Base-by-base conservation (phyloP, 140 eudicot genomes). In the Senecio squalidus region DNA sequence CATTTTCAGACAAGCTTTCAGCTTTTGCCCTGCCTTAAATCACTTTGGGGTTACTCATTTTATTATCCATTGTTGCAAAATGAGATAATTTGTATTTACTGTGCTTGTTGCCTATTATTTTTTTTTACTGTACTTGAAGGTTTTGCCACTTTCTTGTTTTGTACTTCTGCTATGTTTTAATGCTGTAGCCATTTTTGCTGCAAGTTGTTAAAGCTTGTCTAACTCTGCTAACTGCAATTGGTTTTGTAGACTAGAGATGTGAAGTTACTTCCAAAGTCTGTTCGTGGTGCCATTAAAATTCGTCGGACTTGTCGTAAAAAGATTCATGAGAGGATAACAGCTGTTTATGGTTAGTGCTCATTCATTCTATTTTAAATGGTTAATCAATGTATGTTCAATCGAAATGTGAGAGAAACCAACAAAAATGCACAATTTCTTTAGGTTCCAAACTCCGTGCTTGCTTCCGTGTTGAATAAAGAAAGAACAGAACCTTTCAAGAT, bases 261-360 rank as follows among this genome's bases (percentile, higher is more conserved):
- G 13, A 92, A 92, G 55, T 58, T 73, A 62, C 68, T 87, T 33
- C 98, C 98, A 10, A 84, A 74, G 61, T 70, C 83, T 24, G 11
- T 46, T 29, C 95, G 95, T n/a, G 77, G 64, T 8, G 60, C 73
- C 9, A 11, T 84, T 54, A 82, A 79, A 63, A 76, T 75, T 70
- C 90, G 85, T 39, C 80, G 95, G 8, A 88, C 76, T 31, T 84
- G 95, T 77, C 88, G 98, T 66, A 92, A 81, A 56, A 92, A 88
- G 84, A 87, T 92, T 39, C 77, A 87, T 2, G 98, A 92, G 66
- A 77, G 98, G 77, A 84, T 92, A 34, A 71, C 75, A 20, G 95
- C 96, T 54, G 73, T 92, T 72, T 75, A 67, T 24, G 95, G 98
- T 82, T 26, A 73, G 82, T 77, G 39, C 15, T 34, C 10, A 8